phyloP scores from a whole-genome alignment of 306 rosid species.

The Fagus sylvatica region DNA sequence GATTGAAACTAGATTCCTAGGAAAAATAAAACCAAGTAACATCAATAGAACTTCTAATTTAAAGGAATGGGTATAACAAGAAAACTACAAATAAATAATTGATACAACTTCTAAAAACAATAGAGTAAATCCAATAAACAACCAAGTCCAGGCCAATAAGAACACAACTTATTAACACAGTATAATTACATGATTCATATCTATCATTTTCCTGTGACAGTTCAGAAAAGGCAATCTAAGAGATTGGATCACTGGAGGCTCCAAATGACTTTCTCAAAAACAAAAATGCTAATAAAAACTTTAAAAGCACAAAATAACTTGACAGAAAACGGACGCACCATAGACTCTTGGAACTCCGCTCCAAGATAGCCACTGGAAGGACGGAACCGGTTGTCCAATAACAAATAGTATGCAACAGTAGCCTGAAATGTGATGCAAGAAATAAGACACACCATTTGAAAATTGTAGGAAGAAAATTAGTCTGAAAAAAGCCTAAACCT shows the following conservation, averaged over 20 bases:
- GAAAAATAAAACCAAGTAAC: constrained; percentile 3
- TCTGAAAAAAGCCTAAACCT: constrained; percentile 50
- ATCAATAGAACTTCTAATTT: neutral
- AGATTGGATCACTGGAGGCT: constrained; percentile 1
- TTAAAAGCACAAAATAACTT: neutral
- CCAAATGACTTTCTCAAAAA: constrained; percentile 19
- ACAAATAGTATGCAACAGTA: constrained; percentile 84
- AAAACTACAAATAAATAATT: neutral
- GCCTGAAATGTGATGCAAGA: constrained; percentile 58
- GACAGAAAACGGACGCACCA: constrained; percentile 46
- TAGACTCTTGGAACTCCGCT: constrained; percentile 85
- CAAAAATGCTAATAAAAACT: constrained; percentile 5
- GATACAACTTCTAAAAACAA: neutral
- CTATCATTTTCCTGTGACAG: neutral
- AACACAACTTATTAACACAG: constrained; percentile 10
- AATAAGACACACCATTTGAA: constrained; percentile 24
- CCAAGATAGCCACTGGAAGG: constrained; percentile 90
- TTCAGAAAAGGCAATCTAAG: constrained; percentile 1
- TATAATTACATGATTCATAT: neutral
- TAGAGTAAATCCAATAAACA: neutral
- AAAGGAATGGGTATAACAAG: neutral
- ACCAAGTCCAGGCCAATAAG: constrained; percentile 23
- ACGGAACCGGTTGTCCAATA: constrained; percentile 78
- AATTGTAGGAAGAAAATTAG: constrained; percentile 4
- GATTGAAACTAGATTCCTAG: constrained; percentile 68